These are phyloP conservation scores for Russula ochroleuca DNA, from an alignment of 768 basidiomycete genomes.

Conservation along the genomic window DNA sequence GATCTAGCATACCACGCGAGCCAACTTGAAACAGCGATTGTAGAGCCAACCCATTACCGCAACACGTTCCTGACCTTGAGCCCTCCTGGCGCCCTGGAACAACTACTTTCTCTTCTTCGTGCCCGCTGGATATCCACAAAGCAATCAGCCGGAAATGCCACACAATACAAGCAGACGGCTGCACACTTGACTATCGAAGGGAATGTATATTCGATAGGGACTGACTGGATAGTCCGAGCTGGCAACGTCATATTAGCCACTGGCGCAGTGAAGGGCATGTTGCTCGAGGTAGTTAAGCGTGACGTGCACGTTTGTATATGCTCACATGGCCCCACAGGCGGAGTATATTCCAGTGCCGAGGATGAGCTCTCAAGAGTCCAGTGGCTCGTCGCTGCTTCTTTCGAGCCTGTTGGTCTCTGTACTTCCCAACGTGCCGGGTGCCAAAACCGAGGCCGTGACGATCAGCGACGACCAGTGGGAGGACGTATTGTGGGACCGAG, in stretches of 20 bases:
- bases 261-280: slow-evolving; percentile 76
- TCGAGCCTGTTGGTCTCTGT: slow-evolving; percentile 72
- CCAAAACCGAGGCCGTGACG: slow-evolving; percentile 72
- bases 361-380: slow-evolving; percentile 57
- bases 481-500: slow-evolving; percentile 72
- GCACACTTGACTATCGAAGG: slow-evolving; percentile 72
- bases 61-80: slow-evolving; percentile 72
- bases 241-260: slow-evolving; percentile 75
- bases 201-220: slow-evolving; percentile 67
- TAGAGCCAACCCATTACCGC: slow-evolving; percentile 55
- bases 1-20: slow-evolving; percentile 50
- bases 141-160: slow-evolving; percentile 35
- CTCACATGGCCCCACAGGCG: slow-evolving; percentile 43
- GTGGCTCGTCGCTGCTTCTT: slow-evolving; percentile 68
- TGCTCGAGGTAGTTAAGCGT: slow-evolving; percentile 59
- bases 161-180: slow-evolving; percentile 47
- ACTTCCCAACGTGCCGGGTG: slow-evolving; percentile 66
- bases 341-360: slow-evolving; percentile 77
- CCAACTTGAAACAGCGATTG: slow-evolving; percentile 25
- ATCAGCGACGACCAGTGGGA: slow-evolving; percentile 78
- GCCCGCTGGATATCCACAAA: slow-evolving; percentile 70
- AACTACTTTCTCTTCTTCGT: slow-evolving; percentile 65
- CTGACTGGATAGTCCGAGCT: slow-evolving; percentile 75
- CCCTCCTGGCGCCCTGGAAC: slow-evolving; percentile 72
- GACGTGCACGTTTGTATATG: slow-evolving; percentile 1